Conservation (phyloP, 441 rosid genomes). For the Kokia cookei region DNA sequence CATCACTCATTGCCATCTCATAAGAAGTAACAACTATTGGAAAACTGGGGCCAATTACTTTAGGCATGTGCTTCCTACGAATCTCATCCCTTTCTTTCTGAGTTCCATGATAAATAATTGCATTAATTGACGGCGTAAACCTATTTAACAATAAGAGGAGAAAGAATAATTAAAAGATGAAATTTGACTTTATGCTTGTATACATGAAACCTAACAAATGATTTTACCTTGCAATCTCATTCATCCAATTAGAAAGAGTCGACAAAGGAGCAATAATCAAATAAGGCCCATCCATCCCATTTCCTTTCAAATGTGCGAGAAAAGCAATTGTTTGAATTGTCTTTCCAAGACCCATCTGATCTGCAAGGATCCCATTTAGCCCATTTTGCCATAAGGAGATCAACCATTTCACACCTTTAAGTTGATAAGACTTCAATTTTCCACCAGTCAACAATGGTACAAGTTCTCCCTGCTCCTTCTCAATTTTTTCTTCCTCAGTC, state of each 20-base stretch:
- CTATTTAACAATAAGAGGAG: conserved; percentile 27
- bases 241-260: conserved; percentile 90
- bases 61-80: conserved; percentile 71
- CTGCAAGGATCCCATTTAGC: conserved; percentile 94
- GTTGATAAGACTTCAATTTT: conserved; percentile 78
- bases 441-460: conserved; percentile 92
- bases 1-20: conserved; percentile 88
- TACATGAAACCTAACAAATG: neutral
- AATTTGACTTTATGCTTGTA: conserved; percentile 5
- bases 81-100: conserved; percentile 63
- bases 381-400: conserved; percentile 97
- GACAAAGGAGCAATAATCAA: conserved; percentile 93
- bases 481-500: conserved; percentile 71
- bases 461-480: conserved; percentile 79
- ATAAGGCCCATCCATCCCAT: conserved; percentile 87
- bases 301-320: conserved; percentile 83
- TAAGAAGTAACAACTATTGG: conserved; percentile 88
- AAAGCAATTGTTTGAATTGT: conserved; percentile 95
- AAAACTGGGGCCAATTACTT: conserved; percentile 63
- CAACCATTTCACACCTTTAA: conserved; percentile 96
- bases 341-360: conserved; percentile 99
- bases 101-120: conserved; percentile 85
- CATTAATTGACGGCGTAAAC: conserved; percentile 69
- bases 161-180: neutral
- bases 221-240: conserved; percentile 73